Evolutionary conservation across 2,329 filamentous ascomycete genomes (phyloP), one percentile per base, ranked within the genome.

Genomic region (Nigrospora sphaerica): DNA sequence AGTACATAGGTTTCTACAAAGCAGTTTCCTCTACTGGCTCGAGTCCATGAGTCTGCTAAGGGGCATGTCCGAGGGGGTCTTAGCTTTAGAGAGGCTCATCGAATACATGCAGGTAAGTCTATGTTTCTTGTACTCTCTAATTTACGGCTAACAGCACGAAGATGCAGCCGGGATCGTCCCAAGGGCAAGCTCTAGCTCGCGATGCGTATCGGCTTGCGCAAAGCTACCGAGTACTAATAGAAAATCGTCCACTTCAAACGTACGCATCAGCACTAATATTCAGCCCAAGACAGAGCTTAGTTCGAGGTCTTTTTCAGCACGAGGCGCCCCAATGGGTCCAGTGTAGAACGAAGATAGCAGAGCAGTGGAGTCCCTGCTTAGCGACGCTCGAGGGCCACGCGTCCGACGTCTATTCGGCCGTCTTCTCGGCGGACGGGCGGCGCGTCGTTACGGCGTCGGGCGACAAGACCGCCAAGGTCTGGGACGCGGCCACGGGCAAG

Each of bases 11-110:
- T 72, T 73, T 48, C 47, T 71, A 7, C 43, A 56, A 46, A 45
- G 55, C 14, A 60, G 66, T 17, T 59, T 62, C 41, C 59, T 74
- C 1, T 60, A 72, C 46, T 74, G 67, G 69, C 54, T 74, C 4
- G 69, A 74, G 47, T 62, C 65, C 23, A 57, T 72, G 4, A 65
- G 65, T 40, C 58, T 69, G 6, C 49, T 66, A n/a, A 41, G 44
- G 11, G 49, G 53, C 36, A 49, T 61, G 10, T 49, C 14, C 35
- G 18, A 37, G 18, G 35, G 35, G n/a, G 18, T 18, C 18, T n/a
- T 7, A 37, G 35, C 35, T 2, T 7, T 37, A 11, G n/a, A 37
- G 18, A 37, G 35, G 11, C 35, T 37, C 10, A 37, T n/a, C 14
- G 35, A 37, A 5, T n/a, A 18, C 11, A 18, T n/a, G 6, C 35